Conservation (phyloP, 1,139 yeast species). For the Sugiyamaella paludigena region DNA sequence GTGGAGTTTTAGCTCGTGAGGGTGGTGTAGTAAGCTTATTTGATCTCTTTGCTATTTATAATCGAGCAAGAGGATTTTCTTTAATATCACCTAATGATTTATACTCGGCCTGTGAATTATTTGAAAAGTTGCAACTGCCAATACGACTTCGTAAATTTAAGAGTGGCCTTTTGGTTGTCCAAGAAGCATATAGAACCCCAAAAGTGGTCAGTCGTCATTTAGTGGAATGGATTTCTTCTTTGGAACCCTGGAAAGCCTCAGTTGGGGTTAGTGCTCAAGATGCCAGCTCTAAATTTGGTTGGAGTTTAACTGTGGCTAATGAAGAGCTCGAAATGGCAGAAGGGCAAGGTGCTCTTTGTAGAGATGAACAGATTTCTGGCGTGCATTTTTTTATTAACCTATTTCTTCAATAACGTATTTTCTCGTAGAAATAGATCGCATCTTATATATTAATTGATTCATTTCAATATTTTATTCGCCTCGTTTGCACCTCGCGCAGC, state of each 20-base stretch:
- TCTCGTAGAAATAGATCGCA: neutral
- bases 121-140: slow-evolving; percentile 48
- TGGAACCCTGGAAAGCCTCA: slow-evolving; percentile 29
- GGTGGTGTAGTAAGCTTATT: slow-evolving; percentile 60
- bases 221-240: slow-evolving; percentile 35
- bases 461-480: too few species aligned
- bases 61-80: slow-evolving; percentile 58
- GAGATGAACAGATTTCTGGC: slow-evolving; percentile 67
- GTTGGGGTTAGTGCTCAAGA: slow-evolving; percentile 46
- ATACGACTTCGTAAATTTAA: slow-evolving; percentile 42
- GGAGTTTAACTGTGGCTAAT: slow-evolving; percentile 67
- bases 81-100: slow-evolving; percentile 59
- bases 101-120: slow-evolving; percentile 48
- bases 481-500: too few species aligned
- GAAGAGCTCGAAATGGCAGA: slow-evolving; percentile 68
- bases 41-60: slow-evolving; percentile 60
- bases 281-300: slow-evolving; percentile 55
- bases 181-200: slow-evolving; percentile 41
- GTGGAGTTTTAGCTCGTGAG: slow-evolving; percentile 43
- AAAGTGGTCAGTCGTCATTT: slow-evolving; percentile 37
- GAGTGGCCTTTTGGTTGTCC: slow-evolving; percentile 48
- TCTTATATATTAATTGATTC: neutral
- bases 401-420: slow-evolving; percentile 10
- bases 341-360: slow-evolving; percentile 53
- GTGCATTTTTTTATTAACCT: slow-evolving; percentile 41